Conservation (phyloP, 306 rosid genomes). For the Castanospermum australe region DNA sequence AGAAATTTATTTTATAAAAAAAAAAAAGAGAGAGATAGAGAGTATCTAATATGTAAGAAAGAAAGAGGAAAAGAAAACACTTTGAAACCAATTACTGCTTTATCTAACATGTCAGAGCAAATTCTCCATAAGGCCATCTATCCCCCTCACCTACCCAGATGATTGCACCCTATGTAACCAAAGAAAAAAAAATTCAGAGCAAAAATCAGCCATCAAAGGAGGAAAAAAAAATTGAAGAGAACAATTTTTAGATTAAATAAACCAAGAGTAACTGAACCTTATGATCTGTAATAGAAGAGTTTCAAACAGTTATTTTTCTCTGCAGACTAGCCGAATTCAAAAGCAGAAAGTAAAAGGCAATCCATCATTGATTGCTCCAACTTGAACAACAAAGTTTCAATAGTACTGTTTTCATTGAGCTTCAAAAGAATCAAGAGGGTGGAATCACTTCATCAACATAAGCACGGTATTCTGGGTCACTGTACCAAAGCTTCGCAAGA, state of each 20-base stretch:
- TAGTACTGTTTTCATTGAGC: not conserved
- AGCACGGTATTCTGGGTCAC: conserved; percentile 16
- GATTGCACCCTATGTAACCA: too few relatives aligned
- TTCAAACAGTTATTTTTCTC: not conserved
- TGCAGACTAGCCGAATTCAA: too few relatives aligned
- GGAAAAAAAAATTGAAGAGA: not conserved
- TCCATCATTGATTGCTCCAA: not conserved
- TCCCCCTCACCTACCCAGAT: too few relatives aligned
- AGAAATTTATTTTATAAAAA: too few relatives aligned
- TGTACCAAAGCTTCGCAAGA: conserved; percentile 33
- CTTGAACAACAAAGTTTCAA: not conserved
- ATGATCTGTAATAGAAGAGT: not conserved
- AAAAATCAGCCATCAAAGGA: not conserved
- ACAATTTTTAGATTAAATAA: not conserved
- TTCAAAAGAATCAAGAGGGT: not conserved
- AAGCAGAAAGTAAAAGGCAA: not conserved
- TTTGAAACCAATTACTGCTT: not conserved
- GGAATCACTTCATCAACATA: conserved; percentile 25
- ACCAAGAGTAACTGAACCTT: not conserved
- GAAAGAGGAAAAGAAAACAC: not conserved
- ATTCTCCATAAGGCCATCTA: too few relatives aligned
- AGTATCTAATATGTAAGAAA: too few relatives aligned
- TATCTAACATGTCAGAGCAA: not conserved
- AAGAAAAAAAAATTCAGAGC: too few relatives aligned
- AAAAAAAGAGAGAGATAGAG: too few relatives aligned